These are phyloP conservation scores for Colletotrichum sp. DNA, from an alignment of 2,329 filamentous ascomycete genomes.

Conservation along the genomic window DNA sequence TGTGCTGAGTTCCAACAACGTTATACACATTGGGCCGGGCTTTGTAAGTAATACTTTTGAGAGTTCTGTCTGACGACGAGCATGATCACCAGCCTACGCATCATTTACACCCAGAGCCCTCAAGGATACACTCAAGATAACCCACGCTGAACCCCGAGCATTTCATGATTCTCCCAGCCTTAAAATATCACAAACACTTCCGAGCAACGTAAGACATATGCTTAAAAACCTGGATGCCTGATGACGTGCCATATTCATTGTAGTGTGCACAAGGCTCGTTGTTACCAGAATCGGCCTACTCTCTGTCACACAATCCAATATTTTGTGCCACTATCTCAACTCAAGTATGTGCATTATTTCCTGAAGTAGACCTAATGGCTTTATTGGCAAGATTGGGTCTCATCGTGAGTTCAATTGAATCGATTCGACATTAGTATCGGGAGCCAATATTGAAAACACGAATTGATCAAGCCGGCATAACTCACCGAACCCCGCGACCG, in stretches of 20 bases:
- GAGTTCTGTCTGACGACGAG: not conserved
- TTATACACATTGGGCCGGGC: not conserved
- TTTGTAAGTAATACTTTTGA: not conserved
- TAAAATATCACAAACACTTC: not conserved
- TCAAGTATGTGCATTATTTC: not conserved
- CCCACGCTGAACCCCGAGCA: not conserved
- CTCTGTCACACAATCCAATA: not conserved
- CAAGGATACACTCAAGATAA: not conserved
- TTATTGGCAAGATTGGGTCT: not conserved
- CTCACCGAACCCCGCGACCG: not conserved
- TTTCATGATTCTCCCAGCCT: not conserved
- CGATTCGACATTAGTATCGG: not conserved
- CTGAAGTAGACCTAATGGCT: not conserved
- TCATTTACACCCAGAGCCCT: not conserved
- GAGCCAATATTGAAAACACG: not conserved
- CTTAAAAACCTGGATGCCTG: not conserved
- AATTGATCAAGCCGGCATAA: not conserved
- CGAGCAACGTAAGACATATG: not conserved
- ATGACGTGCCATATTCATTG: not conserved
- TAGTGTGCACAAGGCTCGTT: not conserved
- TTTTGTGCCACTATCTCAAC: not conserved
- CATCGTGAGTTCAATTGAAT: not conserved
- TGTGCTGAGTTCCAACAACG: not conserved
- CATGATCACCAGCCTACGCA: not conserved
- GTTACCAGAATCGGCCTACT: not conserved